Evolutionary conservation across 2,329 filamentous ascomycete species (phyloP).

Genomic region (Paecilomyces sp.): DNA sequence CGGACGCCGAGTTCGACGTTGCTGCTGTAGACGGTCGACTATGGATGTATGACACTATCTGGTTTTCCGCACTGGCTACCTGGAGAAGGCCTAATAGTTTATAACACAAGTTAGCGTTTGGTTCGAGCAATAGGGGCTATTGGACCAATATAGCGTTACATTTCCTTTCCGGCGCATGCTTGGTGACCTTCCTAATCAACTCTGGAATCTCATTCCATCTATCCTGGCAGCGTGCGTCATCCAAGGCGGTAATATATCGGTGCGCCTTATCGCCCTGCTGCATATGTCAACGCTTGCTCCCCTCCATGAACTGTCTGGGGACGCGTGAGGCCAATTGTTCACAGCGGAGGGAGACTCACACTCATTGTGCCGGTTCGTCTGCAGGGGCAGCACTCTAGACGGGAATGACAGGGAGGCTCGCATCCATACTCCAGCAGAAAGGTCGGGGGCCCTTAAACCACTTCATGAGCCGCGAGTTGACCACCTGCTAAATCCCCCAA

Average conservation of each 20-base stretch:
- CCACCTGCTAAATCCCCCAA: not conserved
- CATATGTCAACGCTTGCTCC: constrained; percentile 12
- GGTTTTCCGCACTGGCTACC: constrained; percentile 62
- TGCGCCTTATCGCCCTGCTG: constrained; percentile 60
- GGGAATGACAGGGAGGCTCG: constrained; percentile 1
- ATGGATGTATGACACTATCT: constrained; percentile 51
- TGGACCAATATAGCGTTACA: constrained; percentile 51
- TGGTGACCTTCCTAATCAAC: constrained; percentile 84
- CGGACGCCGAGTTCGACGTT: constrained; percentile 11
- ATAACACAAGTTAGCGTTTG: constrained; percentile 9
- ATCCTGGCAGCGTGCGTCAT: constrained; percentile 79
- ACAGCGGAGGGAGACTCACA: constrained; percentile 6
- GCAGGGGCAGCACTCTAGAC: not conserved
- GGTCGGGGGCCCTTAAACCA: not conserved
- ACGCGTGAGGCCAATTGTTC: not conserved
- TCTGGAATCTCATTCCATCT: constrained; percentile 83
- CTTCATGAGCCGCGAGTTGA: not conserved
- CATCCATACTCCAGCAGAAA: constrained; percentile 4
- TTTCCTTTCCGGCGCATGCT: constrained; percentile 78
- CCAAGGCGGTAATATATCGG: constrained; percentile 74
- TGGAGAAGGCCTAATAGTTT: constrained; percentile 54
- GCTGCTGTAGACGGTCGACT: constrained; percentile 22
- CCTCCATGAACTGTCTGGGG: not conserved
- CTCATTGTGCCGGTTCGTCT: constrained; percentile 13
- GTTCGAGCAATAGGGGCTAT: constrained; percentile 4